Percentiles rank a stretch among this genome's conserved stretches.
Evolutionary conservation across 169 alveolate genomes (phyloP).

Genomic region (Perkinsus chesapeaki): DNA sequence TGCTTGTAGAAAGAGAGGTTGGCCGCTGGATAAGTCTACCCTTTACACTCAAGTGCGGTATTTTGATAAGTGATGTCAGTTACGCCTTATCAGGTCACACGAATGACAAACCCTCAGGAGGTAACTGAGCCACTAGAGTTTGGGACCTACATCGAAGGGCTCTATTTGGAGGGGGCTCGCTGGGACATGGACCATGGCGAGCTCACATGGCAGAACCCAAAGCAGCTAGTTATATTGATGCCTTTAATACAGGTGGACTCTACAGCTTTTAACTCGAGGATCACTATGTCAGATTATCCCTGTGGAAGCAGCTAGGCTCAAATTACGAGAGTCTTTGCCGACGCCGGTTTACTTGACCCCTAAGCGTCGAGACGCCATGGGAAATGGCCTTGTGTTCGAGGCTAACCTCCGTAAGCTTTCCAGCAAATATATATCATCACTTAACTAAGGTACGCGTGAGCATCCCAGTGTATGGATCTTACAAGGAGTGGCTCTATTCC

Average conservation of each 20-base stretch:
- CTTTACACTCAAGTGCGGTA: slow-evolving; percentile 52
- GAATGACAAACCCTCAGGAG: slow-evolving; percentile 53
- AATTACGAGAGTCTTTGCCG: slow-evolving; percentile 71
- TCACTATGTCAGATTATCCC: slow-evolving; percentile 58
- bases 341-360: slow-evolving; percentile 71
- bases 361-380: slow-evolving; percentile 78
- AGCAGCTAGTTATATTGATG: slow-evolving; percentile 80
- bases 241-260: slow-evolving; percentile 62
- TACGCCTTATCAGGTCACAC: slow-evolving; percentile 41
- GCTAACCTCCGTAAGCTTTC: slow-evolving; percentile 71
- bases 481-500: slow-evolving; percentile 78
- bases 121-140: slow-evolving; percentile 60
- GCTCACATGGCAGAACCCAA: slow-evolving; percentile 74
- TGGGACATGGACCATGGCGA: slow-evolving; percentile 74
- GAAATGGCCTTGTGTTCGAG: slow-evolving; percentile 84
- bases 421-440: not conserved
- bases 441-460: slow-evolving; percentile 34
- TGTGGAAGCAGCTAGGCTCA: slow-evolving; percentile 78
- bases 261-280: not conserved
- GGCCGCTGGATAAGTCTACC: slow-evolving; percentile 84
- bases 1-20: slow-evolving; percentile 76
- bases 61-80: not conserved
- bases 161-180: slow-evolving; percentile 82
- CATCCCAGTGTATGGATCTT: slow-evolving; percentile 86
- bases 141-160: slow-evolving; percentile 60